A percentile compares a stretch with the other conserved stretches of the same genome.
Conservation (phyloP, 2,329 filamentous ascomycete genomes). For the Gremmenia infestans region DNA sequence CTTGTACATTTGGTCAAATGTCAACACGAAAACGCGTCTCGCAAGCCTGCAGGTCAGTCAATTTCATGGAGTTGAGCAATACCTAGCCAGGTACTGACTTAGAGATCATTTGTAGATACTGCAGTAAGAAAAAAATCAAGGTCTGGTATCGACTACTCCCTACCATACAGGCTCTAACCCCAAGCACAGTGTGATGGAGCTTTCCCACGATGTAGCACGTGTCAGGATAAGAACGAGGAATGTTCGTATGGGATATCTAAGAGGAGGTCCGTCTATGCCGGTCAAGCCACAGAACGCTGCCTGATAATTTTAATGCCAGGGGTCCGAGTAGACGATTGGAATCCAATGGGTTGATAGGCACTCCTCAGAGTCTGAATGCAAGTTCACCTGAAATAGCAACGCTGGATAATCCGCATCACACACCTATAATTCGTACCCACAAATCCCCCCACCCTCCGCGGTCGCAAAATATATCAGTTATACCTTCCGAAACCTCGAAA, state of each 20-base stretch:
- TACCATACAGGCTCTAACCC: neutral
- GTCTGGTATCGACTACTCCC: constrained; percentile 4
- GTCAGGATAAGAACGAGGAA: constrained; percentile 18
- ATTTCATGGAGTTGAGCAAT: too few relatives aligned
- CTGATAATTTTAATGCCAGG: neutral
- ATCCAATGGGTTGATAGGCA: neutral
- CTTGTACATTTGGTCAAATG: neutral
- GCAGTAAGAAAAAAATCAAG: constrained; percentile 28
- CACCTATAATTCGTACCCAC: neutral
- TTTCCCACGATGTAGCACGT: constrained; percentile 23
- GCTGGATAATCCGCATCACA: neutral
- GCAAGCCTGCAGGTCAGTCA: constrained; percentile 23
- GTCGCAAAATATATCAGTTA: neutral
- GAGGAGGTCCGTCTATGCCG: constrained; percentile 20
- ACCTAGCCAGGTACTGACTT: too few relatives aligned
- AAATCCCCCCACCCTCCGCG: neutral
- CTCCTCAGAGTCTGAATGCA: neutral
- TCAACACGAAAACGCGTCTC: constrained; percentile 25
- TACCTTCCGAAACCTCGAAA: constrained; percentile 22
- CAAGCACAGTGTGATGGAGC: constrained; percentile 25
- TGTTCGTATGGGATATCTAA: constrained; percentile 29
- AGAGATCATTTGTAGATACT: constrained; percentile 1
- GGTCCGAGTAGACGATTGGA: neutral
- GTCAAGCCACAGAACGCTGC: neutral
- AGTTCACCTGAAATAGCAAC: neutral